Evolutionary conservation across 2,329 filamentous ascomycete genomes (phyloP), one percentile per base, ranked within the genome.

Genomic region (Botrytis tulipae): DNA sequence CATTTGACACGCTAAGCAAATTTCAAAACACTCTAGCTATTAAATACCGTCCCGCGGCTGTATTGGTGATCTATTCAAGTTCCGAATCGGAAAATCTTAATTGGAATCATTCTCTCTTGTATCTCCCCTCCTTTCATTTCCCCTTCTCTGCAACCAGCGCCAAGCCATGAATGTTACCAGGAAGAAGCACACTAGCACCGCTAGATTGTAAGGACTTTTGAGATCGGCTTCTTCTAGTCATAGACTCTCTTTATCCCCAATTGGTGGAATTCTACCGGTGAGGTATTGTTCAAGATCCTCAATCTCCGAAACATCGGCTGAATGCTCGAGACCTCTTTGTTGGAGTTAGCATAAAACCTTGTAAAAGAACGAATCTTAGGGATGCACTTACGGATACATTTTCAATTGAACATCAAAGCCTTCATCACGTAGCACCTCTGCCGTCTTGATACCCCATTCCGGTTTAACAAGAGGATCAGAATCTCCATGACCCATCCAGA

Each of bases 401-500:
- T 91, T 91, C 83, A 96, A 91, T 18, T 91, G 88, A 8, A 96
- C 91, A 72, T 91, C 86, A 82, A 91, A 92, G 0, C 93, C 93
- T 82, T 91, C 83, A 57, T 88, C 87, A 82, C 89, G 90, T 70
- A 98, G 83, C 74, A 87, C 81, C 59, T 93, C 86, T 4, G 87
- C 89, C 37, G 92, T 94, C 82, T 86, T 82, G 81, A 89, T 83
- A 22, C 93, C 95, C 82, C 92, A 91, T 73, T 87, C 84, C 61
- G 90, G 87, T 77, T 86, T 87, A 14, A 98, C 92, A 4, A 97
- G 84, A 22, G 87, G 87, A 82, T 99, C 95, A 0, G 83, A 84
- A 75, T 91, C 88, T n/a, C 96, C 96, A 79, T 98, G 96, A 20
- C 89, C 94, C 90, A 98, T 92, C 83, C 96, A 93, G 76, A 98